These are phyloP conservation scores for Strobilomyces dryophilus DNA, from an alignment of 768 basidiomycete genomes.

Conservation along the genomic window DNA sequence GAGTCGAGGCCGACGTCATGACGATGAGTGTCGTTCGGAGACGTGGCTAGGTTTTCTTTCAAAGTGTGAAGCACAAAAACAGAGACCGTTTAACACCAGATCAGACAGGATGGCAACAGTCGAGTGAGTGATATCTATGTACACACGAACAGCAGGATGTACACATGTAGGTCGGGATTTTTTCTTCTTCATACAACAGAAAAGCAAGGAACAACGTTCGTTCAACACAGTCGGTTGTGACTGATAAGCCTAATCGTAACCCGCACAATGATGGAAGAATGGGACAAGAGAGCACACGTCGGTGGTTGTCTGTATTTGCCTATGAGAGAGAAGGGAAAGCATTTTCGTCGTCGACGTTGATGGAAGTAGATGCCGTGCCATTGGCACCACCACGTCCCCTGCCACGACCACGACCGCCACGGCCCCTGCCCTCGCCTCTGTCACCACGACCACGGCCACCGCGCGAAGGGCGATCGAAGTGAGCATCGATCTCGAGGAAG, in stretches of 20 bases:
- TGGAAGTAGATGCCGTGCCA: constrained; percentile 31
- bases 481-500: constrained; percentile 87
- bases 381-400: constrained; percentile 41
- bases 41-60: neutral
- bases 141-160: constrained; percentile 4
- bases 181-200: constrained; percentile 15
- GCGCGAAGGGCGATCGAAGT: constrained; percentile 78
- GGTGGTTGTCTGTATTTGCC: constrained; percentile 9
- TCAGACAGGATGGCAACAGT: neutral
- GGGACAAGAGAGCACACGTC: constrained; percentile 3
- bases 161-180: neutral
- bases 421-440: constrained; percentile 48
- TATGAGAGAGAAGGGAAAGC: constrained; percentile 88
- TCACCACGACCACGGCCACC: constrained; percentile 51
- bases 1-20: constrained; percentile 39
- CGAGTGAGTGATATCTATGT: constrained; percentile 7
- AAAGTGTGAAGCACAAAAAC: constrained; percentile 4
- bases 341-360: constrained; percentile 77
- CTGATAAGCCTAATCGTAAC: constrained; percentile 7
- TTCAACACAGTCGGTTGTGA: constrained; percentile 9
- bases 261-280: constrained; percentile 8
- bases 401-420: constrained; percentile 39
- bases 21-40: neutral
- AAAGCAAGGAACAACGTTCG: constrained; percentile 4
- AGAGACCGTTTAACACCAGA: neutral